Evolutionary conservation across 805 yeast species (phyloP).

Genomic region (Naumovozyma dairenensis): DNA sequence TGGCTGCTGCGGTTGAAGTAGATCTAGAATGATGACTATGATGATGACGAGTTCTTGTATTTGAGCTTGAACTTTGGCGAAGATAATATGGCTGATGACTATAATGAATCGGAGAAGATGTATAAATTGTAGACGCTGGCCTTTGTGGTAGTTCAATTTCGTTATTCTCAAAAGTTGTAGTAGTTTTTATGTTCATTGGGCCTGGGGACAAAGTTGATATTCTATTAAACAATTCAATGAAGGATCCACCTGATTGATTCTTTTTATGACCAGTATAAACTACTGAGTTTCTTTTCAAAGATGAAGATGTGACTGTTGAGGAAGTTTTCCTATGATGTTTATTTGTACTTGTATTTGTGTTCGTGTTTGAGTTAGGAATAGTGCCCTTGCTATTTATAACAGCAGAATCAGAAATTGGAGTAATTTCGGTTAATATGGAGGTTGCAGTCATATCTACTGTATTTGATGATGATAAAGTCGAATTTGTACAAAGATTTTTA

Average conservation of each 20-base stretch:
- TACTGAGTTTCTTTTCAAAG: conserved; percentile 8
- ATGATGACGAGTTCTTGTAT: conserved; percentile 1
- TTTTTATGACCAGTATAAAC: conserved; percentile 21
- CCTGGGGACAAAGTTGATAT: conserved; percentile 21
- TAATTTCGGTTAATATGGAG: background rate
- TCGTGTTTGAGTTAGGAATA: background rate
- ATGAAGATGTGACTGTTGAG: background rate
- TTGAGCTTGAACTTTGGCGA: conserved; percentile 2
- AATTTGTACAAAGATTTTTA: background rate
- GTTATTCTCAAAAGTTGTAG: too few species aligned
- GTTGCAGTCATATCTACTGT: background rate
- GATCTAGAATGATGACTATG: too few species aligned
- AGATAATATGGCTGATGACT: too few species aligned
- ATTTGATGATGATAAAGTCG: background rate
- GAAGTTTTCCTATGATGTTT: background rate
- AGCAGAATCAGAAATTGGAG: background rate
- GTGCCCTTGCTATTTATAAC: background rate
- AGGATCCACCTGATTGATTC: conserved; percentile 26
- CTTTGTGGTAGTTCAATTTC: conserved; percentile 19
- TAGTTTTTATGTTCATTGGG: conserved; percentile 1
- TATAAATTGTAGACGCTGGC: conserved; percentile 32
- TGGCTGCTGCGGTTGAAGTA: conserved; percentile 4
- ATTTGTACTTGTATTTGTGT: background rate
- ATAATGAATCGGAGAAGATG: too few species aligned
- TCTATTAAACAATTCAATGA: conserved; percentile 28